Base-by-base conservation (phyloP, 805 yeast species). In the Hyphopichia homilentoma region DNA sequence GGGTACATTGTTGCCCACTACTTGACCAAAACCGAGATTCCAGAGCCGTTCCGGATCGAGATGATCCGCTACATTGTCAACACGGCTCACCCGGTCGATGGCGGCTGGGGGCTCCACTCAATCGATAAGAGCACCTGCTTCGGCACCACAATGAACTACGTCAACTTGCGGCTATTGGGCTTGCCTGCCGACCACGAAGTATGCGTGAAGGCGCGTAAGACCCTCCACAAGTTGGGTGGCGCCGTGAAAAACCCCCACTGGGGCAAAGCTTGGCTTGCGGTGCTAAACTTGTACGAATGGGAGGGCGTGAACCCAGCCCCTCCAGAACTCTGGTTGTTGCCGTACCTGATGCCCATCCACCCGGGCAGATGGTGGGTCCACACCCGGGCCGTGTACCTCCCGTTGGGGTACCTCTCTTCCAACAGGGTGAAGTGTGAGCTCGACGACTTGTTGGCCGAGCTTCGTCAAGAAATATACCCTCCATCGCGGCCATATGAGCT, bases 281-380 rank as follows among this genome's bases (percentile, higher is more conserved):
- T 87, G 3, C 61, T 93, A 38, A 86, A 82, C 41, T 59, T 93
- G 32, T 93, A 89, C 52, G 76, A 76, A 24, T 93, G 97, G 96
- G 94, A 84, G 40, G 99, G 98, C 34, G 96, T 90, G 4, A 93
- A 93, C 46, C 98, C 99, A 3, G 95, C 96, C 1, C 98, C 99
- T 3, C 90, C 97, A 1, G 99, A 93, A 52, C 61, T 88, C 30
- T 93, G 96, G 93, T 58, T 82, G 37, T 57, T 90, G 25, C 99
- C 98, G 2, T 84, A 87, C 40, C 52, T 68, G 30, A 48, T 82
- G 2, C 95, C 96, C 0, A 67, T 88, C 25, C 97, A 93, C 51
- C 98, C 99, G 1, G 94, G 89, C 21, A 75, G 85, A 52, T 93
- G 97, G 98, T 93, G 99, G 99, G 96, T 90, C 15, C 99, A 93